phyloP scores from a whole-genome alignment of 108 stramenopile species.

The Cyclotella choctawhatcheeana region DNA sequence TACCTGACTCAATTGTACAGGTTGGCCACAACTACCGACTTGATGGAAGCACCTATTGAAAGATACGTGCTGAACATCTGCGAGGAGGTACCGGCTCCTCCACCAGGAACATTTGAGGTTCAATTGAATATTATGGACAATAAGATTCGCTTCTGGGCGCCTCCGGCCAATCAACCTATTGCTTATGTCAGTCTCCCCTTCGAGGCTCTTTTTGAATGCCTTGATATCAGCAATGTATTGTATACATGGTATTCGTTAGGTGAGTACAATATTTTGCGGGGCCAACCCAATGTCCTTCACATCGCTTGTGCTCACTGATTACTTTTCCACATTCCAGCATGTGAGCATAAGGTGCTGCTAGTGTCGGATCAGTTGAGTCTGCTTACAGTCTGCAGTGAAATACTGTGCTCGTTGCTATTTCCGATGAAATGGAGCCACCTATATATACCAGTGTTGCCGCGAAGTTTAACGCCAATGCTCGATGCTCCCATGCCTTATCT shows the following conservation, averaged over 20 bases:
- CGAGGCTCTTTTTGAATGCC: slow-evolving; percentile 84
- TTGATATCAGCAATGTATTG: slow-evolving; percentile 60
- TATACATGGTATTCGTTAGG: slow-evolving; percentile 80
- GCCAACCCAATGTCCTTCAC: no score
- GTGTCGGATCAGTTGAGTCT: slow-evolving; percentile 87
- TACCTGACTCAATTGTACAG: slow-evolving; percentile 94
- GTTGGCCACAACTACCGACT: slow-evolving; percentile 84
- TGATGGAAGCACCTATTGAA: slow-evolving; percentile 94
- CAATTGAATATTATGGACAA: slow-evolving; percentile 75
- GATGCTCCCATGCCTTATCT: slow-evolving; percentile 93
- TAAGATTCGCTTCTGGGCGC: slow-evolving; percentile 89
- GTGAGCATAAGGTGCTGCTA: slow-evolving; percentile 90
- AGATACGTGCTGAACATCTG: slow-evolving; percentile 95
- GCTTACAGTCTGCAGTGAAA: slow-evolving; percentile 91
- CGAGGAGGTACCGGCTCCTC: slow-evolving; percentile 95
- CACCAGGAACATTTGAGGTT: slow-evolving; percentile 92
- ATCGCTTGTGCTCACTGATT: no score
- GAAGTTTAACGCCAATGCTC: slow-evolving; percentile 80
- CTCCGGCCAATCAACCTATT: slow-evolving; percentile 94
- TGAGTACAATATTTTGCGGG: no score
- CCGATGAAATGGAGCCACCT: slow-evolving; percentile 95
- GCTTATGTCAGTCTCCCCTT: slow-evolving; percentile 95
- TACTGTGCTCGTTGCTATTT: slow-evolving; percentile 91
- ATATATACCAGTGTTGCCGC: slow-evolving; percentile 88
- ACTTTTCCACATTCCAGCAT: slow-evolving; percentile 43